Evolutionary conservation across 2,329 filamentous ascomycete species (phyloP).

Genomic region (Pseudopyricularia javanii): DNA sequence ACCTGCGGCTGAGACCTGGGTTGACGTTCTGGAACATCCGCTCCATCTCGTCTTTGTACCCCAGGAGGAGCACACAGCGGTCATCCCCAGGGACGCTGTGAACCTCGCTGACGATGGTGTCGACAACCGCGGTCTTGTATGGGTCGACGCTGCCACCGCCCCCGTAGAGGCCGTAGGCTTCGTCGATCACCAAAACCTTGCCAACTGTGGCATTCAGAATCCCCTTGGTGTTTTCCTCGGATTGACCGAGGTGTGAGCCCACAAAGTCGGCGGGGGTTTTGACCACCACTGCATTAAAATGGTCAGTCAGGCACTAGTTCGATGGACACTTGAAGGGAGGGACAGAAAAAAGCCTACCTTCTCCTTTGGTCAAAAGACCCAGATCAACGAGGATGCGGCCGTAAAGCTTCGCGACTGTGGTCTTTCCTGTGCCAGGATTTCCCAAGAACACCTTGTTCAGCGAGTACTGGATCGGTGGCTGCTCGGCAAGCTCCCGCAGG

Average conservation of each 20-base stretch:
- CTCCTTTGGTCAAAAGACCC: slow-evolving; percentile 54
- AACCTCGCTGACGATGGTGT: slow-evolving; percentile 63
- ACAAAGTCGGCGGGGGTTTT: slow-evolving; percentile 69
- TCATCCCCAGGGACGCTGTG: slow-evolving; percentile 60
- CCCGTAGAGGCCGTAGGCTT: slow-evolving; percentile 57
- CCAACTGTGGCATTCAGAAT: slow-evolving; percentile 55
- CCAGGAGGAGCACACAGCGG: slow-evolving; percentile 58
- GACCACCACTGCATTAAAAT: slow-evolving; percentile 35
- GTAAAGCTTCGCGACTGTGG: slow-evolving; percentile 62
- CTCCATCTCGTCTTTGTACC: slow-evolving; percentile 58
- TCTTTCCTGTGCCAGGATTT: slow-evolving; percentile 65
- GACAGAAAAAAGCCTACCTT: slow-evolving; percentile 29
- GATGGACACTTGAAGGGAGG: not conserved
- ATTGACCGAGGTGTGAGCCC: slow-evolving; percentile 48
- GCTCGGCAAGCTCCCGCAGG: slow-evolving; percentile 48
- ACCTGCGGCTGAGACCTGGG: slow-evolving; percentile 54
- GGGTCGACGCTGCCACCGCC: slow-evolving; percentile 19
- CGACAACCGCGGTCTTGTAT: slow-evolving; percentile 54
- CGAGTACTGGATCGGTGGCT: slow-evolving; percentile 43
- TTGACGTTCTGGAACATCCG: slow-evolving; percentile 65
- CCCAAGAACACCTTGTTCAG: slow-evolving; percentile 62
- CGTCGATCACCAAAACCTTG: slow-evolving; percentile 71
- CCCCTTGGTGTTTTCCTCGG: slow-evolving; percentile 59
- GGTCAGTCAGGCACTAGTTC: not conserved
- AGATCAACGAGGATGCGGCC: slow-evolving; percentile 56